Conservation (phyloP, 176 grass and related monocot species). For the Carex pumila region DNA sequence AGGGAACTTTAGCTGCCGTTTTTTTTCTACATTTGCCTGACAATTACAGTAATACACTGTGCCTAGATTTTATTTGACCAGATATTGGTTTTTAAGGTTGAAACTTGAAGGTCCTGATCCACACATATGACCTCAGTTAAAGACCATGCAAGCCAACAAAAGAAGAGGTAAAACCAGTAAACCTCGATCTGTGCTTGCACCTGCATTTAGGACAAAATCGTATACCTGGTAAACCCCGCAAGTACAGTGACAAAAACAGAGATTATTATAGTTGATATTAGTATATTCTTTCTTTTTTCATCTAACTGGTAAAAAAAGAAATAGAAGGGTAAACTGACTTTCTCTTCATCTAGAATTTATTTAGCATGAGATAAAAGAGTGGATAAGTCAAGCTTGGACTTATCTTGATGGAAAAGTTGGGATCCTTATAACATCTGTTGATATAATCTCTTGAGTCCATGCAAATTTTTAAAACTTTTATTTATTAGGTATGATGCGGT, state of each 20-base stretch:
- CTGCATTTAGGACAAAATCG: neutral
- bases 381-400: neutral
- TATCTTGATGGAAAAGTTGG: neutral
- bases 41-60: neutral
- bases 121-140: neutral
- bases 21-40: neutral
- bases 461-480: neutral
- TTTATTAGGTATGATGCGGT: constrained; percentile 71
- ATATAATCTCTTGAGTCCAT: neutral
- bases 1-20: neutral
- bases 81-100: neutral
- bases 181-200: neutral
- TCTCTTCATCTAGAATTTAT: neutral
- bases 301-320: neutral
- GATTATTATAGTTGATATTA: neutral
- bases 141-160: neutral
- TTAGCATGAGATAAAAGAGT: neutral
- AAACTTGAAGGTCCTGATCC: neutral
- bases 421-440: neutral
- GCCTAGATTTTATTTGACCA: neutral
- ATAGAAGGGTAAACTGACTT: neutral
- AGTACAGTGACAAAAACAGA: neutral
- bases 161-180: neutral
- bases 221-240: neutral
- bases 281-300: neutral